These are phyloP conservation scores for Amphirosellinia nigrospora DNA, from an alignment of 495 filamentous ascomycete genomes.

Conservation along the genomic window DNA sequence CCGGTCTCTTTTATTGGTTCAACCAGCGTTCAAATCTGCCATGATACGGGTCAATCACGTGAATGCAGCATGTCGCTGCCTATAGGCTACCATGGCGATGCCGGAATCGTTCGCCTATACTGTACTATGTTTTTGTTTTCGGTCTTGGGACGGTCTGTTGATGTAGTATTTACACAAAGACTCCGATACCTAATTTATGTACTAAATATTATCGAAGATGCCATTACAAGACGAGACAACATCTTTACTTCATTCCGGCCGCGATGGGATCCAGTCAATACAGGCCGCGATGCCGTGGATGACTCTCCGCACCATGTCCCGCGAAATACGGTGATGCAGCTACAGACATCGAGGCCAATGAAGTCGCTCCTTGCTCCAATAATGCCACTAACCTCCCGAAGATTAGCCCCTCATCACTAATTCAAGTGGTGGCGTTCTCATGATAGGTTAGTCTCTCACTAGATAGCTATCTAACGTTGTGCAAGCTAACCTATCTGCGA, in stretches of 20 bases:
- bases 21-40: background rate
- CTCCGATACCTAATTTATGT: background rate
- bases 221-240: slow-evolving; percentile 9
- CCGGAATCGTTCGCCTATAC: too few relatives aligned
- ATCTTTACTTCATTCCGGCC: slow-evolving; percentile 13
- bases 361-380: background rate
- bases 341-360: slow-evolving; percentile 18
- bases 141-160: background rate
- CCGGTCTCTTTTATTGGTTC: background rate
- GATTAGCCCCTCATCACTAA: slow-evolving; percentile 16
- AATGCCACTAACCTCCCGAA: background rate
- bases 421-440: slow-evolving; percentile 22
- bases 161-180: background rate
- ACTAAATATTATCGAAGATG: background rate
- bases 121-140: too few relatives aligned
- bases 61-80: background rate
- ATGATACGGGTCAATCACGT: background rate
- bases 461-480: too few relatives aligned
- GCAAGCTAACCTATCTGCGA: slow-evolving; percentile 4
- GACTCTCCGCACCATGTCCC: background rate
- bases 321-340: too few relatives aligned
- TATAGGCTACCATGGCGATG: slow-evolving; percentile 4
- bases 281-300: background rate
- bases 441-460: slow-evolving; percentile 18
- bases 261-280: background rate